Percentiles rank a stretch among this genome's conserved stretches.
Evolutionary conservation across 495 filamentous ascomycete species (phyloP).

Genomic region (Parathielavia hyrcaniae): DNA sequence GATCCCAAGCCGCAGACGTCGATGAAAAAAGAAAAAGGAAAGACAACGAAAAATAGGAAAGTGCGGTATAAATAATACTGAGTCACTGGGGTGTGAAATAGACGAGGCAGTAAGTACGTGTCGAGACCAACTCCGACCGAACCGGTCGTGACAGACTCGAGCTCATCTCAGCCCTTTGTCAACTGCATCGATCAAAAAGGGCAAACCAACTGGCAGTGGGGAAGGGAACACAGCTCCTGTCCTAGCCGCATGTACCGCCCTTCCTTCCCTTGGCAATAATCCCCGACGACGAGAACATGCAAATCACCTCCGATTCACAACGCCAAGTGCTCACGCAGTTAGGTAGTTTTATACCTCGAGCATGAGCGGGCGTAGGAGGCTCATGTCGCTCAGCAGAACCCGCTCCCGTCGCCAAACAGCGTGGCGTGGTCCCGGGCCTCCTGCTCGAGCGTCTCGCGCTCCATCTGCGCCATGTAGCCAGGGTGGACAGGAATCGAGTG

Average conservation of each 20-base stretch:
- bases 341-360: background rate
- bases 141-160: too few species aligned
- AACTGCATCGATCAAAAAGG: background rate
- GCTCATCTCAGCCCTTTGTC: too few species aligned
- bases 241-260: too few species aligned
- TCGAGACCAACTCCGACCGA: too few species aligned
- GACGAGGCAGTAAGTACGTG: background rate
- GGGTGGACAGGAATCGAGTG: conserved; percentile 6
- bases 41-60: background rate
- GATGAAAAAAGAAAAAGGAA: conserved; percentile 1
- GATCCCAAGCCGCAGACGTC: background rate
- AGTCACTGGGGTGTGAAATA: background rate
- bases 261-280: too few species aligned
- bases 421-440: background rate
- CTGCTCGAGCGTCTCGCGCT: background rate
- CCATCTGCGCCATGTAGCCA: background rate
- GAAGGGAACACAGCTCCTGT: too few species aligned
- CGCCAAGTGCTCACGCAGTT: too few species aligned
- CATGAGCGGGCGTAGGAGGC: too few species aligned
- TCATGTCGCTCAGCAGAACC: background rate
- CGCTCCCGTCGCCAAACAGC: conserved; percentile 1
- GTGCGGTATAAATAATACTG: background rate
- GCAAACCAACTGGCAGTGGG: too few species aligned
- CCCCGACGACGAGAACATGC: too few species aligned
- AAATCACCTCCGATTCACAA: too few species aligned